Base-by-base conservation (phyloP, 1,139 yeast genomes). In the Wickerhamomyces sp. region DNA sequence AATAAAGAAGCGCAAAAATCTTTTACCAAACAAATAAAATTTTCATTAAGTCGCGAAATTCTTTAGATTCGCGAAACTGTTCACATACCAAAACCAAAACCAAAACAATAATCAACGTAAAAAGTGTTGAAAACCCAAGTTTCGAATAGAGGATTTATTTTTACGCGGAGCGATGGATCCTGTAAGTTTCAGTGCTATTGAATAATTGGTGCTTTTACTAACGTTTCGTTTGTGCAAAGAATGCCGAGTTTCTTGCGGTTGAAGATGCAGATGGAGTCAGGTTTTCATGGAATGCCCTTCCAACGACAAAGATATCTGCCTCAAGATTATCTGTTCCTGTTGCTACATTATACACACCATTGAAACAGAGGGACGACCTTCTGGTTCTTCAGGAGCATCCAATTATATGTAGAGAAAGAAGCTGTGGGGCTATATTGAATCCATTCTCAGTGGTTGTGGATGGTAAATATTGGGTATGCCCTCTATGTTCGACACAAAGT, bases 181-280 rank as follows among this genome's bases (percentile, higher is more conserved):
- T 4, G 33, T 30, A 12, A 30, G 33, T 30, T 13, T 18, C 7
- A 9, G 16, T 14, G 13, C 7, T 13, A 7, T 15, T n/a, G 7
- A 12, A 17, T 14, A 18, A 14, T 18, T 9, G 8, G n/a, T n/a
- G n/a, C n/a, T n/a, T n/a, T n/a, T n/a, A n/a, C n/a, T n/a, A n/a
- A n/a, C n/a, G n/a, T n/a, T n/a, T n/a, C n/a, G n/a, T n/a, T n/a
- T n/a, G 18, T 4, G 7, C n/a, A 8, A 14, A 13, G 15, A 12
- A 12, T 2, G n/a, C 42, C 71, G 73, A 70, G 48, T 78, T 79
- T 54, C 84, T 79, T 48, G 65, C 68, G 13, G 64, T 71, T 33
- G 94, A 84, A 52, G 89, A 82, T 51, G 54, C 55, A 13, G 86
- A 83, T 46, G 90, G 90, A 6, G 75, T 81, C 22, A 63, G 90